Percentiles rank a stretch among this genome's conserved stretches.
Conservation (phyloP, 2,329 filamentous ascomycete genomes). For the Colletotrichum camelliae region DNA sequence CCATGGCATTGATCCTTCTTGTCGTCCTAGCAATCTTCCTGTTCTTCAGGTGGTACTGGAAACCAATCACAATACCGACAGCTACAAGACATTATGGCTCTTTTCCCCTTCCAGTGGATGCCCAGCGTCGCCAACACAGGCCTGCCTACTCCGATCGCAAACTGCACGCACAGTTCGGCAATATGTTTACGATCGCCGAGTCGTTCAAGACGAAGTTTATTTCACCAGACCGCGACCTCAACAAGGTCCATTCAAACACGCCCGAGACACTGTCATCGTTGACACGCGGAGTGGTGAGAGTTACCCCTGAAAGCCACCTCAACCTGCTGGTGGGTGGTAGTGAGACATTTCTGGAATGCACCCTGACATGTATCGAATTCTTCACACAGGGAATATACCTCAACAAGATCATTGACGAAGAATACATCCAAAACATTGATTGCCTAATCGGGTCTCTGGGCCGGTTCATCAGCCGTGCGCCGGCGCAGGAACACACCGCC, state of each 20-base stretch:
- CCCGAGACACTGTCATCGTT: conserved; percentile 21
- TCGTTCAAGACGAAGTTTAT: background rate
- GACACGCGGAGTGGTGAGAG: conserved; percentile 19
- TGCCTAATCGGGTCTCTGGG: conserved; percentile 9
- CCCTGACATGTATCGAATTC: background rate
- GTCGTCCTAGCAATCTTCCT: background rate
- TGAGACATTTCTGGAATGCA: conserved; percentile 1
- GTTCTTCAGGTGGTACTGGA: background rate
- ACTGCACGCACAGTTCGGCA: conserved; percentile 3
- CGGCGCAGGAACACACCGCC: conserved; percentile 4
- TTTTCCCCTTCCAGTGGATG: conserved; percentile 16
- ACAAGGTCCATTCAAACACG: conserved; percentile 14
- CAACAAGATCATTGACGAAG: conserved; percentile 21
- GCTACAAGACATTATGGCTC: conserved; percentile 22
- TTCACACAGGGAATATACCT: conserved; percentile 16
- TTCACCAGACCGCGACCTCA: conserved; percentile 5
- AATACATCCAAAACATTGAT: conserved; percentile 18
- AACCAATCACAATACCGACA: conserved; percentile 6
- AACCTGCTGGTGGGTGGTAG: background rate
- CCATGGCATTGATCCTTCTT: background rate
- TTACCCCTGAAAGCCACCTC: background rate
- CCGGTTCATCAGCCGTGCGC: conserved; percentile 12
- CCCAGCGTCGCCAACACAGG: background rate
- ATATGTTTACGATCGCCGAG: conserved; percentile 10
- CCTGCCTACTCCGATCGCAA: conserved; percentile 6